Percentiles rank a stretch among this genome's conserved stretches.
phyloP scores from a whole-genome alignment of 148 eudicot genomes.

The Selenicereus undatus region DNA sequence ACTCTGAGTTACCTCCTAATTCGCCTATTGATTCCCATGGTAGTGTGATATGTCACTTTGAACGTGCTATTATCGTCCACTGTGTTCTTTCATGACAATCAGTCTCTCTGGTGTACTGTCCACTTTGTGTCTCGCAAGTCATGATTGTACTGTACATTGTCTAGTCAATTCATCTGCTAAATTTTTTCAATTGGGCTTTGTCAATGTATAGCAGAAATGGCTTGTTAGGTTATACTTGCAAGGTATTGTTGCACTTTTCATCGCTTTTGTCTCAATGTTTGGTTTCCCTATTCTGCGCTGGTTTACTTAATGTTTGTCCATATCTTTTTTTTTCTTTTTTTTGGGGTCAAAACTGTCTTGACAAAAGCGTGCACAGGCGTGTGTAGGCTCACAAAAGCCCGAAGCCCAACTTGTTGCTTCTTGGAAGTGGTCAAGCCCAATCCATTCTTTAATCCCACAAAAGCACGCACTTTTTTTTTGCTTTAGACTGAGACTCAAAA shows the following conservation, averaged over 20 bases:
- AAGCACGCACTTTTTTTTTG: no score
- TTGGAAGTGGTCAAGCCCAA: no score
- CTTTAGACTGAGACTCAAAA: no score
- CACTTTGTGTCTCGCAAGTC: neutral
- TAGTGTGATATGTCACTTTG: neutral
- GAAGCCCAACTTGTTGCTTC: no score
- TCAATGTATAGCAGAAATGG: neutral
- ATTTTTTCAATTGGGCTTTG: neutral
- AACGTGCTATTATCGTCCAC: neutral
- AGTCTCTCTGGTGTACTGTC: neutral
- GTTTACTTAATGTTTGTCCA: no score
- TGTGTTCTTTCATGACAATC: neutral
- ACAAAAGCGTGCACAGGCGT: no score
- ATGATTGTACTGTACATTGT: neutral
- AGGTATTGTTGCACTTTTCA: neutral
- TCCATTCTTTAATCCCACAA: no score
- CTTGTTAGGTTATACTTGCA: neutral
- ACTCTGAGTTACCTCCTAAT: neutral
- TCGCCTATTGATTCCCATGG: neutral
- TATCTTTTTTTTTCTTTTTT: no score
- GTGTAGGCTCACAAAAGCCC: no score
- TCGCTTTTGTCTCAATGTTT: no score
- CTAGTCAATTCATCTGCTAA: neutral
- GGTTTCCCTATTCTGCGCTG: no score
- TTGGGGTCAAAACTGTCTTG: no score